These are phyloP conservation scores for Aspergillus candidus DNA, from an alignment of 2,329 filamentous ascomycete species.

Conservation along the genomic window DNA sequence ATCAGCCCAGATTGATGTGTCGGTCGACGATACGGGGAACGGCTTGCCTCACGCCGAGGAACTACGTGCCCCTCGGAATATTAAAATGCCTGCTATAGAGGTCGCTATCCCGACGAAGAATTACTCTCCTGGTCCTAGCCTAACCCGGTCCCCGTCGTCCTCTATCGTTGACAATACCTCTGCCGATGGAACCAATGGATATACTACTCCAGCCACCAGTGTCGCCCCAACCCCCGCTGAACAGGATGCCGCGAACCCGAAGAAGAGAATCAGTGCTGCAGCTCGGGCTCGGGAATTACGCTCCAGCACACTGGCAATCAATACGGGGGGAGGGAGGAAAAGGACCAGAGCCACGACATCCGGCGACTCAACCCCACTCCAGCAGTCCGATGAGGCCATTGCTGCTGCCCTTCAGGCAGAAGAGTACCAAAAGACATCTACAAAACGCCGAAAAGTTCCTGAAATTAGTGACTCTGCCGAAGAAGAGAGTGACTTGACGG, in stretches of 20 bases:
- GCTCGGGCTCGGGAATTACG: conserved; percentile 43
- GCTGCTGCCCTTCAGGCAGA: conserved; percentile 54
- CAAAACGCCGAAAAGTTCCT: conserved; percentile 33
- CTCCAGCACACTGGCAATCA: conserved; percentile 41
- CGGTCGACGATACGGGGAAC: conserved; percentile 4
- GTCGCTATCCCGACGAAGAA: conserved; percentile 29
- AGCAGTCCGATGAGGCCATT: conserved; percentile 46
- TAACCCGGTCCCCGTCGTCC: conserved; percentile 25
- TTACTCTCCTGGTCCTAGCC: conserved; percentile 8
- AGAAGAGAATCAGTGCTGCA: conserved; percentile 37
- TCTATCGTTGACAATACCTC: conserved; percentile 34
- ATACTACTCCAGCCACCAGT: conserved; percentile 59
- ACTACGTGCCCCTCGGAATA: neutral
- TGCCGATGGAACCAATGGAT: conserved; percentile 44
- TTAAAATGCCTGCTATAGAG: conserved; percentile 12
- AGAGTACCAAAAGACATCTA: conserved; percentile 38
- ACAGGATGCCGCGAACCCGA: conserved; percentile 27
- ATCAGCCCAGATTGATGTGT: conserved; percentile 5
- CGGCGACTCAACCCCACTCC: conserved; percentile 28
- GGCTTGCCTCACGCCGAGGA: neutral
- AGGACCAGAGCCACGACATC: conserved; percentile 40
- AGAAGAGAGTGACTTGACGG: conserved; percentile 8
- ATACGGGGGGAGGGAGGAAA: conserved; percentile 35
- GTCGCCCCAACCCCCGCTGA: conserved; percentile 50
- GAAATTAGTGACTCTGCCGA: conserved; percentile 23